Percentiles rank a stretch among this genome's conserved stretches.
Evolutionary conservation across 495 filamentous ascomycete genomes (phyloP).

Genomic region (Podospora comata): DNA sequence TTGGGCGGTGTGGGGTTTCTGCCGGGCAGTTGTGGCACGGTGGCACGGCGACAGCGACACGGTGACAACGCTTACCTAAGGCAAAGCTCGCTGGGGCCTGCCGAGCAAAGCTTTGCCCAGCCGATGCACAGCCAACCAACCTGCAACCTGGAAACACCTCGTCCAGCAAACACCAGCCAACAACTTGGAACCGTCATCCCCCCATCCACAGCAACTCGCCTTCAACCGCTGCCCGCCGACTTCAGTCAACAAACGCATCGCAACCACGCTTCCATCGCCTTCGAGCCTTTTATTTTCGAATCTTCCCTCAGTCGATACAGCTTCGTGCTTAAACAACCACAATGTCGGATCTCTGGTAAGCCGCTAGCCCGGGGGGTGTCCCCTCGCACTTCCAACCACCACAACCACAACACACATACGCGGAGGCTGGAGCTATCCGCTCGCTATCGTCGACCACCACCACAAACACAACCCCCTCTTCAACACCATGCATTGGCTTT

Average conservation of each 20-base stretch:
- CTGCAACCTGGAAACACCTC: slow-evolving; percentile 44
- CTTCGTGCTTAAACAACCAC: slow-evolving; percentile 34
- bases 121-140: slow-evolving; percentile 34
- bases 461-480: slow-evolving; percentile 21
- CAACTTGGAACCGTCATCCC: slow-evolving; percentile 32
- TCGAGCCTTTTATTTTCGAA: slow-evolving; percentile 16
- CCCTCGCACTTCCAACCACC: slow-evolving; percentile 11
- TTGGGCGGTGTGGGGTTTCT: slow-evolving; percentile 4
- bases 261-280: slow-evolving; percentile 18
- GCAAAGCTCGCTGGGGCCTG: slow-evolving; percentile 9
- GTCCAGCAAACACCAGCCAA: slow-evolving; percentile 23
- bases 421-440: slow-evolving; percentile 26
- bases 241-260: slow-evolving; percentile 20
- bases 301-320: slow-evolving; percentile 26
- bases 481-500: slow-evolving; percentile 9
- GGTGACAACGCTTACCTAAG: background rate
- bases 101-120: slow-evolving; percentile 27
- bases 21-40: slow-evolving; percentile 10
- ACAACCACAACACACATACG: slow-evolving; percentile 3
- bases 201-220: slow-evolving; percentile 21
- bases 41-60: no score
- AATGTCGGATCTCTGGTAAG: slow-evolving; percentile 46
- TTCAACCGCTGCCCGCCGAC: slow-evolving; percentile 11
- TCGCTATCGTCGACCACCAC: slow-evolving; percentile 24
- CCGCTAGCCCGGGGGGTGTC: slow-evolving; percentile 24